These are phyloP conservation scores for Neckera pumila DNA, from an alignment of 225 moss, liverwort and hornwort genomes.

Conservation along the genomic window DNA sequence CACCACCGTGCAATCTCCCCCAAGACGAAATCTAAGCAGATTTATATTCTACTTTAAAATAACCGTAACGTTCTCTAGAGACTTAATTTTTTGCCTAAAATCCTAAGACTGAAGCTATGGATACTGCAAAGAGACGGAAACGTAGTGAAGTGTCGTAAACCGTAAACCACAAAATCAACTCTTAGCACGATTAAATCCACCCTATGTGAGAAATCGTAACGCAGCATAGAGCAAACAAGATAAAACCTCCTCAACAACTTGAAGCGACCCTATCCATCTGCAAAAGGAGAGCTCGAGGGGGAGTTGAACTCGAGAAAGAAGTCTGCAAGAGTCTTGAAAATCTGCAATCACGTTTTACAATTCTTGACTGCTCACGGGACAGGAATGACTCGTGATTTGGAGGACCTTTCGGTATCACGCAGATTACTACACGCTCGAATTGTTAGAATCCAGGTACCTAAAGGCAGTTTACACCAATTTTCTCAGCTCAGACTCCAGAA, in stretches of 20 bases:
- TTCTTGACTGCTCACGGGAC: not conserved
- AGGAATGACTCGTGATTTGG: not conserved
- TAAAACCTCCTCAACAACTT: not conserved
- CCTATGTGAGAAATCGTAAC: not conserved
- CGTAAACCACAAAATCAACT: not conserved
- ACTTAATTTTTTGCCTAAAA: too few species aligned
- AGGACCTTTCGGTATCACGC: not conserved
- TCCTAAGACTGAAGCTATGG: not conserved
- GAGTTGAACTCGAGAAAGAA: not conserved
- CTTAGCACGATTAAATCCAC: not conserved
- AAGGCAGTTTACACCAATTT: not conserved
- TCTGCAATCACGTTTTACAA: not conserved
- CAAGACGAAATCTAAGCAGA: not conserved
- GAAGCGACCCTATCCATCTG: not conserved
- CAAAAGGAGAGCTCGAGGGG: not conserved
- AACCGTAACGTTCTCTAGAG: not conserved
- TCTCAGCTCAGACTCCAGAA: not conserved
- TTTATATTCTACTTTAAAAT: not conserved
- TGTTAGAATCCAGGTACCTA: not conserved
- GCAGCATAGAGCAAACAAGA: not conserved
- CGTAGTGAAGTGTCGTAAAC: not conserved
- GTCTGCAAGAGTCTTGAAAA: not conserved
- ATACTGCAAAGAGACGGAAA: not conserved
- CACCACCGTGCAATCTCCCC: not conserved
- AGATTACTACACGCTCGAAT: not conserved